Evolutionary conservation across 192 early-diverging fungal genomes (phyloP), one percentile per base, ranked within the genome.

Genomic region (Coemansia sp.): DNA sequence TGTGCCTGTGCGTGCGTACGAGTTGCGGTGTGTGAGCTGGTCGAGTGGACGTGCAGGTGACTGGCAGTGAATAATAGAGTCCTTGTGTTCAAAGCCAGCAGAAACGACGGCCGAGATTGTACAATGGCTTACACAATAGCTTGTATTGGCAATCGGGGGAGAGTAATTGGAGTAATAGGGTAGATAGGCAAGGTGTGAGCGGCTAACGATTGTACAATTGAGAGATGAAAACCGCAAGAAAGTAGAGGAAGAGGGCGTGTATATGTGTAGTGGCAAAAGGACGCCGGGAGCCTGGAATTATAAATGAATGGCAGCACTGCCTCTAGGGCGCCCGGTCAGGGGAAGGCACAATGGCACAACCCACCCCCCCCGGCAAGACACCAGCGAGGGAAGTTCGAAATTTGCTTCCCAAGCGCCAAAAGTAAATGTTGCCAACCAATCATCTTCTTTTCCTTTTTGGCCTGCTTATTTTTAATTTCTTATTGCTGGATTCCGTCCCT

Each of bases 191-290:
- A 51, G 25, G 45, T 27, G 41, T 27, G 36, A 9, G 72, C 29
- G 25, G 32, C 32, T 31, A 17, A 38, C 41, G 69, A 76, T 76
- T 76, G 69, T 76, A 76, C 74, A 76, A 76, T 71, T 71, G 65
- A 60, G 41, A 60, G 55, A 37, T 27, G 34, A 39, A 51, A 31
- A 50, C 27, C 27, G 27, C 27, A 55, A 57, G 55, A 23, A 55
- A 19, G 21, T 64, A 29, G 42, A 50, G 34, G 58, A 41, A 29
- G 17, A 25, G 5, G 44, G 39, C 34, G 17, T 42, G 63, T 53
- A 58, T 45, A 41, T 53, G 69, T 50, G 23, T 32, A 39, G 39
- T 32, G 44, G 21, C 36, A 19, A 8, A 27, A 23, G 65, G 53
- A 21, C 8, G 48, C 19, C 50, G 37, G 27, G 48, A 19, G 44